phyloP scores from a whole-genome alignment of 2,329 filamentous ascomycete species.

The Tothia fuscella region DNA sequence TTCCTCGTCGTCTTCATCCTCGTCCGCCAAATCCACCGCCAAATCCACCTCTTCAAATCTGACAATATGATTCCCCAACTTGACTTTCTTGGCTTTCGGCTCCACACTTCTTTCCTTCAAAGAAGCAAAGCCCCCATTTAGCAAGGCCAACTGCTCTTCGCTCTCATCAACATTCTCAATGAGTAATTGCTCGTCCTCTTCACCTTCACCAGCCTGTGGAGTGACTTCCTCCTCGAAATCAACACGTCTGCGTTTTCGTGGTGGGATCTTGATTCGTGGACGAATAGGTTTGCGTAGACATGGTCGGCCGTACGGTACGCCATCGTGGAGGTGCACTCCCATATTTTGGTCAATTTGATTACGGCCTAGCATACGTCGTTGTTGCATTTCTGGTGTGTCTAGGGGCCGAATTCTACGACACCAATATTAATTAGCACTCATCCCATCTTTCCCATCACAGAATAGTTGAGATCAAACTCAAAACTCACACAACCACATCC shows the following conservation, averaged over 20 bases:
- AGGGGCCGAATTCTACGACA: conserved; percentile 61
- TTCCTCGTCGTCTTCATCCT: conserved; percentile 2
- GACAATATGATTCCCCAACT: background rate
- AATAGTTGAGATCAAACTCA: background rate
- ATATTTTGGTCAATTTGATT: conserved; percentile 69
- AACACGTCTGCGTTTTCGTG: conserved; percentile 49
- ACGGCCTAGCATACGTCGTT: conserved; percentile 61
- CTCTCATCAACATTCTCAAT: conserved; percentile 7
- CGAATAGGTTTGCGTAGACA: conserved; percentile 50
- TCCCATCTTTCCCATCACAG: background rate
- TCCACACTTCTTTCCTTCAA: conserved; percentile 1
- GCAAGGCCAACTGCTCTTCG: conserved; percentile 1
- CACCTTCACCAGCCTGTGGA: background rate
- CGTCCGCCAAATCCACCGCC: background rate
- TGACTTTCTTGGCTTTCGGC: background rate
- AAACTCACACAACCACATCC: conserved; percentile 64
- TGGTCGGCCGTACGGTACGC: conserved; percentile 69
- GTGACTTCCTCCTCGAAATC: conserved; percentile 9
- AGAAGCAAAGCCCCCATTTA: conserved; percentile 6
- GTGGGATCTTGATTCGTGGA: conserved; percentile 58
- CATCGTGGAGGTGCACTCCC: conserved; percentile 74
- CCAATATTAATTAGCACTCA: background rate
- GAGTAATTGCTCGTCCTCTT: background rate
- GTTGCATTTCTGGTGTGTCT: conserved; percentile 59
- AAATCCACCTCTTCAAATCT: no score